A percentile compares a stretch with the other conserved stretches of the same genome.
Conservation (phyloP, 805 yeast genomes). For the Lipomyces spencermartinsiae region DNA sequence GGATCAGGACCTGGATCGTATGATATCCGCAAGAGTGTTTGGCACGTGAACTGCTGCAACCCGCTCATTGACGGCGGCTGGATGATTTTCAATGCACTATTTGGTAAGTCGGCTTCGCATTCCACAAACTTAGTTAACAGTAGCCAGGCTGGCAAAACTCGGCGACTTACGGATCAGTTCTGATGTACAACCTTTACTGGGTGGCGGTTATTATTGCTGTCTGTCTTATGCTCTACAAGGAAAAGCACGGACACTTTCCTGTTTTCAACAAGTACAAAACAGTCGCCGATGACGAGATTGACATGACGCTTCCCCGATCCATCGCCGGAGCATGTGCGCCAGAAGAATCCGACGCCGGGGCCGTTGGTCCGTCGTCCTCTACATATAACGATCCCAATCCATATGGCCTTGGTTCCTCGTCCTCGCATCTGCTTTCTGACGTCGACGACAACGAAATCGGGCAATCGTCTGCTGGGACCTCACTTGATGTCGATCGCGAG, state of each 20-base stretch:
- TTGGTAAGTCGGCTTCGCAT: conserved; percentile 55
- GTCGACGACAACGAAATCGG: not conserved
- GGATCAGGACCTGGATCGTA: conserved; percentile 97
- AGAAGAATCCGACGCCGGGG: not conserved
- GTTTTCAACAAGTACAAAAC: conserved; percentile 14
- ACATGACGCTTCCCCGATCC: not conserved
- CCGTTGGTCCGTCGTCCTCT: not conserved
- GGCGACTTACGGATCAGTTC: conserved; percentile 90
- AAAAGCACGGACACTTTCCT: conserved; percentile 61
- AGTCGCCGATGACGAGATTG: not conserved
- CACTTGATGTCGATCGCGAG: not conserved
- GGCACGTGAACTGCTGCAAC: conserved; percentile 98
- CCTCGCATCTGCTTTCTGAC: not conserved
- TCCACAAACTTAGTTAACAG: not conserved
- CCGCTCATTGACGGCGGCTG: conserved; percentile 92
- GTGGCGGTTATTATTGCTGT: conserved; percentile 62
- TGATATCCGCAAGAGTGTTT: conserved; percentile 76
- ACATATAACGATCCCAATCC: not conserved
- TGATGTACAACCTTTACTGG: conserved; percentile 92
- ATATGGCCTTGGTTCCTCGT: not conserved
- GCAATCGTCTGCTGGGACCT: not conserved
- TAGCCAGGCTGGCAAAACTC: conserved; percentile 80
- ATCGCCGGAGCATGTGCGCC: not conserved
- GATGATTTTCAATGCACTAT: conserved; percentile 92
- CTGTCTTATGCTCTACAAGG: conserved; percentile 76